Evolutionary conservation across 169 alveolate genomes (phyloP), one percentile per base, ranked within the genome.

Genomic region (Plasmodium yoelii): DNA sequence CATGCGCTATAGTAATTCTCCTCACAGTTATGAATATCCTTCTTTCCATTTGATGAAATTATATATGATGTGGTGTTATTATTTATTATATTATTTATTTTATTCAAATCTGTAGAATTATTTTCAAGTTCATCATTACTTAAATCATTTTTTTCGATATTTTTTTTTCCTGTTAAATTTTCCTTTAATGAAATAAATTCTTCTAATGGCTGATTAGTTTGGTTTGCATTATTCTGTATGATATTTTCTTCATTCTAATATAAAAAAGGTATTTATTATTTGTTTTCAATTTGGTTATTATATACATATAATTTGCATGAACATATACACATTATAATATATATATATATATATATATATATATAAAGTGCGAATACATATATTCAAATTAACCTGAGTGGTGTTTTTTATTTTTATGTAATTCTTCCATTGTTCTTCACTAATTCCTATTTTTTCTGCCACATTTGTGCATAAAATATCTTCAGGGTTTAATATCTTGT

Each of bases 401-500:
- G 7, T 67, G 0, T n/a, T 82, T 53, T 72, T 82, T 39, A 51
- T 60, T 46, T 67, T 59, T n/a, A 82, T 59, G 44, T 82, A 82
- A 34, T 68, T 67, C 44, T 82, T 82, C 90, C 90, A 82, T 34
- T 82, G 74, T 22, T 44, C 22, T 82, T 82, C 90, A n/a, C 70
- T 82, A 19, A 82, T 61, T 49, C 90, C 90, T 9, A 82, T 67
- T 68, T 82, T 82, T 51, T 65, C 90, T 13, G 90, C 90, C 18
- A 82, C 90, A 46, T 82, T 53, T 56, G 28, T 57, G 63, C 86
- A 82, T 22, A 92, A 87, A 42, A 92, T 87, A 51, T 92, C 95
- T 59, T 80, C 94, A 13, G 95, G 95, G 63, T 92, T 92, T 69
- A 89, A 90, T 61, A 92, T 89, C 67, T 64, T 80, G 68, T 92